Evolutionary conservation across 306 rosid species (phyloP), one percentile per base, ranked within the genome.

Genomic region (Dalbergia oliveri): DNA sequence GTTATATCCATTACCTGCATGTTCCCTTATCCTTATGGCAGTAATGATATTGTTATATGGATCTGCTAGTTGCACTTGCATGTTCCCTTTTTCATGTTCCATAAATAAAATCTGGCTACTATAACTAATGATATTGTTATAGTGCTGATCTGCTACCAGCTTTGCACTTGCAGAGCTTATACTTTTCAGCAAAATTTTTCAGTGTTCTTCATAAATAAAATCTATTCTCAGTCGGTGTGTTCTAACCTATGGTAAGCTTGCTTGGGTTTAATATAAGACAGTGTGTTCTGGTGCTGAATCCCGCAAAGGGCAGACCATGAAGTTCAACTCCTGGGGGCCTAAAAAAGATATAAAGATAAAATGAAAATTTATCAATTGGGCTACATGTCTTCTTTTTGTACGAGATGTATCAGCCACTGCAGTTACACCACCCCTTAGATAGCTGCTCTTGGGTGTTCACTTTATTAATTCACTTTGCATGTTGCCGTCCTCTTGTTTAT

Each of bases 381-480:
- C 14, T 57, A 26, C 66, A 41, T 43, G 53, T 67, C 70, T 57
- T 78, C 47, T 39, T 71, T 59, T 56, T 60, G 49, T 47, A 79
- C 5, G 77, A 60, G 77, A 70, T 61, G 60, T 74, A 37, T 54
- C 53, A 62, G 67, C 69, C 73, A 43, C 49, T 69, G 71, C 34
- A 43, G 57, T 45, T 75, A 41, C 43, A 62, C 70, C 70, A 72
- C 69, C 62, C 50, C 72, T 61, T 57, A 18, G 26, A 23, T 44
- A 34, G 34, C 70, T 64, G 34, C 66, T 57, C 47, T 39, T 65
- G 8, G 75, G 65, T 39, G 35, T 61, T 58, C 33, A 31, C 63
- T 34, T 35, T 76, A 82, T 76, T 75, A 56, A 68, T 51, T 53
- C 49, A 64, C 23, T 72, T 80, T 77, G 57, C 72, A 56, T 58